phyloP scores from a whole-genome alignment of 2,329 filamentous ascomycete species.

The Stagonosporopsis chrysanthemi region DNA sequence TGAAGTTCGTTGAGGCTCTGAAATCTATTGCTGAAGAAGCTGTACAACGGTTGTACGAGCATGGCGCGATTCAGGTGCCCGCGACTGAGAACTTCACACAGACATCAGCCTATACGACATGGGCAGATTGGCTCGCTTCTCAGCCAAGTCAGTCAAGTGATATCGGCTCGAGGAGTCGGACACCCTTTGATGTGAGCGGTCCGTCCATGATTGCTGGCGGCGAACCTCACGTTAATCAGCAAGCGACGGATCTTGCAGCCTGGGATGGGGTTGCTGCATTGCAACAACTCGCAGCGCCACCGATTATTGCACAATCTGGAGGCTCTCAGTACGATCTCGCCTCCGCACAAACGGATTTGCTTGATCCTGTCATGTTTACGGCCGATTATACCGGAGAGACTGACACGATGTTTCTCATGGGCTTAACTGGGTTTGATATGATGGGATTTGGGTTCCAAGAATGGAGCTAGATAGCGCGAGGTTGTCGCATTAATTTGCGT shows the following conservation, averaged over 20 bases:
- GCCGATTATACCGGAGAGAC: not conserved
- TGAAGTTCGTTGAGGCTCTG: conserved; percentile 13
- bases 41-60: not conserved
- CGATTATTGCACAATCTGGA: not conserved
- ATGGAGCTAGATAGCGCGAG: not conserved
- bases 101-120: conserved; percentile 1
- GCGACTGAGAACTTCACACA: not conserved
- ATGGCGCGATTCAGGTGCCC: not conserved
- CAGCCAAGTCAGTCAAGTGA: not conserved
- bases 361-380: not conserved
- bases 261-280: conserved; percentile 8
- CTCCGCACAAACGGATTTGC: not conserved
- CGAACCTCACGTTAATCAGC: not conserved
- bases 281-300: conserved; percentile 3
- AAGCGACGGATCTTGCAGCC: not conserved
- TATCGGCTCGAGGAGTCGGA: not conserved
- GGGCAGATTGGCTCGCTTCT: conserved; percentile 9
- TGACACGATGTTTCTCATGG: conserved; percentile 9
- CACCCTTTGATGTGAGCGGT: not conserved
- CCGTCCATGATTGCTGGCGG: not conserved
- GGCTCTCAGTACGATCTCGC: not conserved
- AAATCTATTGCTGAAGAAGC: conserved; percentile 10
- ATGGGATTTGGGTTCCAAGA: conserved; percentile 12
- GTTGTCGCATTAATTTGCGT: not conserved
- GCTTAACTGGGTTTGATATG: conserved; percentile 13